Percentiles rank a stretch among this genome's conserved stretches.
Evolutionary conservation across 352 stramenopile species (phyloP).

Genomic region (Phytopythium mirpurense): DNA sequence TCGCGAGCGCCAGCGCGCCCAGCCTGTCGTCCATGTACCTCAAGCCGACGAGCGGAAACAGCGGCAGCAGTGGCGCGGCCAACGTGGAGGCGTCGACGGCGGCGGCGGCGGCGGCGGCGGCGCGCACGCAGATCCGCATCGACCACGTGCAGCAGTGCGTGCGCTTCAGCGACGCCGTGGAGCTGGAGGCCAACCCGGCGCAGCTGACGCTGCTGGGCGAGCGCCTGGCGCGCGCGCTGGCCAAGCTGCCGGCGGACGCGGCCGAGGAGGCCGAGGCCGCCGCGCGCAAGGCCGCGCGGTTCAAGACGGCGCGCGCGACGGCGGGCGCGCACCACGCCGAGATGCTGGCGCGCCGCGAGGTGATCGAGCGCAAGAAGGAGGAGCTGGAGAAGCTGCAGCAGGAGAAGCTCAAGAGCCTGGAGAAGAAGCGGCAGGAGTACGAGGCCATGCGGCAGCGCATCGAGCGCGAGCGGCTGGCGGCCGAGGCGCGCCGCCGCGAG

Average conservation of each 20-base stretch:
- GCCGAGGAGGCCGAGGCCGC: slow-evolving; percentile 13
- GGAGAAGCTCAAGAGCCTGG: slow-evolving; percentile 86
- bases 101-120: slow-evolving; percentile 32
- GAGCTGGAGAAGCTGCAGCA: slow-evolving; percentile 93
- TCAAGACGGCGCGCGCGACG: slow-evolving; percentile 60
- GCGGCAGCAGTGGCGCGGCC: slow-evolving; percentile 1
- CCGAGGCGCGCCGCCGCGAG: slow-evolving; percentile 83
- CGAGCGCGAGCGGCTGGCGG: slow-evolving; percentile 68
- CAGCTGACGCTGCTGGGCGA: slow-evolving; percentile 73
- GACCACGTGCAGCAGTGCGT: slow-evolving; percentile 84
- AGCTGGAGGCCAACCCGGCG: slow-evolving; percentile 71
- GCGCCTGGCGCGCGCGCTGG: slow-evolving; percentile 52
- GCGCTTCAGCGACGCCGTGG: slow-evolving; percentile 75
- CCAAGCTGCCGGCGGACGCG: slow-evolving; percentile 30
- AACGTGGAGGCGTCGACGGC: slow-evolving; percentile 50
- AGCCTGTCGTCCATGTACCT: slow-evolving; percentile 65
- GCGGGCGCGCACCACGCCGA: slow-evolving; percentile 75
- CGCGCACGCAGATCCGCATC: slow-evolving; percentile 75
- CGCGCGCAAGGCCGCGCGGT: slow-evolving; percentile 47
- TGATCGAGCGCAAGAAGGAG: slow-evolving; percentile 97
- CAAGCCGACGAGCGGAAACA: slow-evolving; percentile 35
- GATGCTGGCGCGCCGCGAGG: slow-evolving; percentile 87
- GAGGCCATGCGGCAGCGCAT: slow-evolving; percentile 66
- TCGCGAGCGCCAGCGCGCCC: slow-evolving; percentile 51
- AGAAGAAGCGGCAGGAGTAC: slow-evolving; percentile 76